Base-by-base conservation (phyloP, 2,329 filamentous ascomycete genomes). In the Sporothrix phasma region DNA sequence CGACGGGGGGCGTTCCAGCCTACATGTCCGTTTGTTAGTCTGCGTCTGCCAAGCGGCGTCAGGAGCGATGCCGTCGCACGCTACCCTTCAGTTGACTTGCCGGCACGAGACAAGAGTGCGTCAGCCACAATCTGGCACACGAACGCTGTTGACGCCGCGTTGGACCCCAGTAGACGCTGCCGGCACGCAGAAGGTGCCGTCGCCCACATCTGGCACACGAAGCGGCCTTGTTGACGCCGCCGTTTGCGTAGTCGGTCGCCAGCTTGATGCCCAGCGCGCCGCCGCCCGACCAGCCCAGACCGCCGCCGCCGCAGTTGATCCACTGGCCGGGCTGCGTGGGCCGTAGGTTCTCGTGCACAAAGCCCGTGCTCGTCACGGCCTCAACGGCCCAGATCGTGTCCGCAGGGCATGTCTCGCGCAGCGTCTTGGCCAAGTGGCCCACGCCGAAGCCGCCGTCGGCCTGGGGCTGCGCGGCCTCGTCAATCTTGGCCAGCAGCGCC, bases 341-440 rank as follows among this genome's bases (percentile, higher is more conserved):
- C 69, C 83, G 83, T 5, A 92, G 74, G 69, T 89, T 86, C 68
- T 92, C 87, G 45, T 87, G 81, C 3, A 90, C 86, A 49, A 84
- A 82, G 1, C 72, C 73, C 0, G 86, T 86, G 68, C 88, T 84
- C 0, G 89, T 92, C 1, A 92, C 89, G 0, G 89, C 84, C 75
- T 92, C 89, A 63, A 92, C 78, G 2, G 84, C 84, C 80, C 83
- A 91, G 69, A 92, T 88, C 0, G 88, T 88, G 71, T 80, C 77
- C 29, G 71, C 49, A 0, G 78, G 78, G 61, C 74, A 77, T 19
- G 75, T 62, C 11, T 71, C 67, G 22, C 71, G 69, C 24, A 79
- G 71, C 63, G 66, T 71, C n/a, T 70, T 69, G 67, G 73, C 76
- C 15, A 80, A 70, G 64, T 79, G 69, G 11, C 75, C 81, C 1